A percentile compares a stretch with the other conserved stretches of the same genome.
Evolutionary conservation across 1,284 basidiomycete species (phyloP).

Genomic region (Sutorius eximius): DNA sequence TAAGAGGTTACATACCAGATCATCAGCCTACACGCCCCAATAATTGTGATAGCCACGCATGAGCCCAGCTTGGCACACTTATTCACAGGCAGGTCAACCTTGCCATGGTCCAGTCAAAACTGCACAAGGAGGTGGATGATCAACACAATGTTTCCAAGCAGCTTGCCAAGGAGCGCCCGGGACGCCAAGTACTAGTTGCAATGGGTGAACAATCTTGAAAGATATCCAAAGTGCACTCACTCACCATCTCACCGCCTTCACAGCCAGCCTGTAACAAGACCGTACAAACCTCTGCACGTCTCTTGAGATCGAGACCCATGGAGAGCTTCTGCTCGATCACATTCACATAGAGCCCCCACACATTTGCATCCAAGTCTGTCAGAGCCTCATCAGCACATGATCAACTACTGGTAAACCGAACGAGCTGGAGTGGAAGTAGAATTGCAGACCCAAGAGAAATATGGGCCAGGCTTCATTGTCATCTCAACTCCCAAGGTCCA

Average conservation of each 20-base stretch:
- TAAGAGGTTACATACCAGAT: conserved; percentile 73
- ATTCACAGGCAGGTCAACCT: conserved; percentile 46
- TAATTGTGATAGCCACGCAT: conserved; percentile 41
- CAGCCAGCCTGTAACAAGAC: conserved; percentile 52
- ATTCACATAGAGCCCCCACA: conserved; percentile 43
- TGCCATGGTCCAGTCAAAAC: conserved; percentile 47
- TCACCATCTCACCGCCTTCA: conserved; percentile 48
- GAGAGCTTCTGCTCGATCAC: conserved; percentile 57
- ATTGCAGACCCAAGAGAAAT: conserved; percentile 46
- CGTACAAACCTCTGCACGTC: conserved; percentile 55
- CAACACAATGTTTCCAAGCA: conserved; percentile 51
- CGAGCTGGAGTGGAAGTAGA: conserved; percentile 49
- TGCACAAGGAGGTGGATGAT: conserved; percentile 60
- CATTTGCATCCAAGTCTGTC: conserved; percentile 30
- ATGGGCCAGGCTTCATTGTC: conserved; percentile 49
- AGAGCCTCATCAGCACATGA: conserved; percentile 4
- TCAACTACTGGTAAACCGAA: conserved; percentile 1
- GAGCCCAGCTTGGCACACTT: conserved; percentile 63
- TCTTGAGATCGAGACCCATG: conserved; percentile 47
- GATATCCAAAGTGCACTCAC: conserved; percentile 17
- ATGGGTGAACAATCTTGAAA: conserved; percentile 2
- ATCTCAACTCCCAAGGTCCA: conserved; percentile 41
- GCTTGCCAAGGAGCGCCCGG: conserved; percentile 48
- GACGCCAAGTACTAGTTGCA: conserved; percentile 46
- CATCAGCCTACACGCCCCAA: neutral